These are phyloP conservation scores for Phytophthora kernoviae DNA, from an alignment of 352 stramenopile genomes.

Conservation along the genomic window DNA sequence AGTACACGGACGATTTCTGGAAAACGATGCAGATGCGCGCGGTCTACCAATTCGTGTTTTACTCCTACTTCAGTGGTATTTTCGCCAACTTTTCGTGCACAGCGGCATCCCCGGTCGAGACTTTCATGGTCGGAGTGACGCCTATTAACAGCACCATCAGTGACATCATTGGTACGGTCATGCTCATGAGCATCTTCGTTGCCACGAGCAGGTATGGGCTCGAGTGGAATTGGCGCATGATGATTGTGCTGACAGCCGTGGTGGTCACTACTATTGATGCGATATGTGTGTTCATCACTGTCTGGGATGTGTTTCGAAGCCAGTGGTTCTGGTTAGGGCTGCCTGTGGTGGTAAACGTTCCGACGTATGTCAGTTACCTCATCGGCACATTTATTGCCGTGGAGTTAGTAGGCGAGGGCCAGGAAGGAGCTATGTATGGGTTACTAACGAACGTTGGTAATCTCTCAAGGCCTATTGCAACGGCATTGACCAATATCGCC, in stretches of 20 bases:
- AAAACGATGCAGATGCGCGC: too few relatives aligned
- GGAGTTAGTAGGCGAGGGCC: constrained; percentile 33
- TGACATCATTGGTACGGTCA: neutral
- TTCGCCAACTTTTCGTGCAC: neutral
- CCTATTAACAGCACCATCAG: neutral
- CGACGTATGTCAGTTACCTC: constrained; percentile 26
- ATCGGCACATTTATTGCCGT: constrained; percentile 28
- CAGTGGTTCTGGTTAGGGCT: constrained; percentile 14
- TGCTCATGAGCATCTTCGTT: neutral
- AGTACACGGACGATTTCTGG: neutral
- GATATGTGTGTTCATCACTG: constrained; percentile 6
- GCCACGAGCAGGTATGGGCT: neutral
- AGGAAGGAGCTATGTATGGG: constrained; percentile 31
- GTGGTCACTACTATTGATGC: constrained; percentile 5
- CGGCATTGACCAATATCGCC: too few relatives aligned
- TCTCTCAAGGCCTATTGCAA: too few relatives aligned
- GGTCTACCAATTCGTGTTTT: neutral
- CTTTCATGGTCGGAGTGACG: neutral
- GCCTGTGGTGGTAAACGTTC: constrained; percentile 17
- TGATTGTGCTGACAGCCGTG: neutral
- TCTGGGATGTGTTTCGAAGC: constrained; percentile 12
- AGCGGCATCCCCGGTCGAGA: neutral
- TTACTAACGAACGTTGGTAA: constrained; percentile 3
- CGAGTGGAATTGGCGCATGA: neutral
- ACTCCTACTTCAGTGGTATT: neutral